phyloP scores from a whole-genome alignment of 352 stramenopile species.

The Globisporangium sylvaticum region DNA sequence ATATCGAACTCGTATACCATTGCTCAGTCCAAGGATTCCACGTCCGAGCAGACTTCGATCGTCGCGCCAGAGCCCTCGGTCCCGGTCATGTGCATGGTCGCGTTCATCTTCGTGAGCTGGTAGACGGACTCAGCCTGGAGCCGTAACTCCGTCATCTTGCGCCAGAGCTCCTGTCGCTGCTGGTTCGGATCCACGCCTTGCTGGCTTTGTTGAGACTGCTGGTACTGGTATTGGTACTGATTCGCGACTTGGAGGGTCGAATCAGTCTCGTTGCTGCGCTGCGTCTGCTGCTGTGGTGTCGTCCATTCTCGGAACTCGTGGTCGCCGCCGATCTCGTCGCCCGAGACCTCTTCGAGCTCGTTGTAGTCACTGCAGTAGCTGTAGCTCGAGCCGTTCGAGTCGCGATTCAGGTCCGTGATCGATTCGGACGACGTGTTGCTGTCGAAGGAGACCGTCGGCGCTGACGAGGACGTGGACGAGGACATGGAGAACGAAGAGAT shows the following conservation, averaged over 20 bases:
- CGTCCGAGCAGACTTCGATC: conserved; percentile 13
- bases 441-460: conserved; percentile 5
- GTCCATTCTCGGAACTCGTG: conserved; percentile 3
- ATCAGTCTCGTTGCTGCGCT: neutral
- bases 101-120: conserved; percentile 48
- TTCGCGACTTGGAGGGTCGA: neutral
- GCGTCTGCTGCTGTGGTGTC: neutral
- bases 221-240: conserved; percentile 4
- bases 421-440: conserved; percentile 2
- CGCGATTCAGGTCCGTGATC: conserved; percentile 2
- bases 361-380: conserved; percentile 8
- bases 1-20: too few species aligned
- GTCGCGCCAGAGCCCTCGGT: neutral
- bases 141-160: conserved; percentile 53
- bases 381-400: conserved; percentile 5
- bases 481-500: neutral
- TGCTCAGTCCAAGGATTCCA: conserved; percentile 3
- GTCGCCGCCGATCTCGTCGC: conserved; percentile 15
- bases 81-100: conserved; percentile 23
- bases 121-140: conserved; percentile 58
- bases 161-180: conserved; percentile 29
- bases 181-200: conserved; percentile 1
- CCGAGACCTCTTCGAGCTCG: conserved; percentile 9
- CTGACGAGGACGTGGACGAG: neutral
- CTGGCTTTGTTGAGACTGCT: neutral